Conservation (phyloP, 305 asterid species). For the Fraxinus paxiana region DNA sequence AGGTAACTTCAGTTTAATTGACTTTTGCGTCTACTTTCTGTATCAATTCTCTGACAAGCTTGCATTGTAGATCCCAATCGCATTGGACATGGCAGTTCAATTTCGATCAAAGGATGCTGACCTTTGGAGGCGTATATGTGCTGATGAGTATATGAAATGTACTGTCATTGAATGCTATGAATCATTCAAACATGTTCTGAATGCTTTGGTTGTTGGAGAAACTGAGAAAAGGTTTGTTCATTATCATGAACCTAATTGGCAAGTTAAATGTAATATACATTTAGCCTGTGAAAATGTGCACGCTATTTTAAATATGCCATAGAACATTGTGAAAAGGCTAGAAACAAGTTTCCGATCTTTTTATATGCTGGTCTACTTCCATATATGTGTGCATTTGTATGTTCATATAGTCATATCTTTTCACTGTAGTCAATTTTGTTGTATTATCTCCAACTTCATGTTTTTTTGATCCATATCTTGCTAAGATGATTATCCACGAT, state of each 20-base stretch:
- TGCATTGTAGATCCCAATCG: conserved; percentile 78
- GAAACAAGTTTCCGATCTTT: neutral
- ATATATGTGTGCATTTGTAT: neutral
- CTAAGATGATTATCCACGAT: neutral
- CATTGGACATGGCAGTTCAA: conserved; percentile 95
- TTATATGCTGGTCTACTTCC: conserved; percentile 3
- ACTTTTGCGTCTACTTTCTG: conserved; percentile 10
- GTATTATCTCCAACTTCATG: neutral
- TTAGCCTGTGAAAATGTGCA: conserved; percentile 6
- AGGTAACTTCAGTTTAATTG: conserved; percentile 46
- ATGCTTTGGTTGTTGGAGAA: conserved; percentile 73
- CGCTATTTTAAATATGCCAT: neutral
- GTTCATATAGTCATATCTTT: neutral
- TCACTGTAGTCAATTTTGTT: neutral
- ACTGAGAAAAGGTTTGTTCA: conserved; percentile 83
- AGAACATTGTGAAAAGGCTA: neutral
- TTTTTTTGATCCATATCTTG: conserved; percentile 1
- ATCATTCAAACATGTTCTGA: conserved; percentile 77
- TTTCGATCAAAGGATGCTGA: conserved; percentile 82
- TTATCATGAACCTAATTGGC: neutral
- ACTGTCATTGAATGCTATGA: conserved; percentile 94
- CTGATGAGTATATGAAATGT: conserved; percentile 91
- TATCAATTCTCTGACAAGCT: conserved; percentile 25
- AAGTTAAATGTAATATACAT: neutral
- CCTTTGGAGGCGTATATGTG: conserved; percentile 92